Base-by-base conservation (phyloP, 495 filamentous ascomycete species). In the Aspergillus carlsbadensis region DNA sequence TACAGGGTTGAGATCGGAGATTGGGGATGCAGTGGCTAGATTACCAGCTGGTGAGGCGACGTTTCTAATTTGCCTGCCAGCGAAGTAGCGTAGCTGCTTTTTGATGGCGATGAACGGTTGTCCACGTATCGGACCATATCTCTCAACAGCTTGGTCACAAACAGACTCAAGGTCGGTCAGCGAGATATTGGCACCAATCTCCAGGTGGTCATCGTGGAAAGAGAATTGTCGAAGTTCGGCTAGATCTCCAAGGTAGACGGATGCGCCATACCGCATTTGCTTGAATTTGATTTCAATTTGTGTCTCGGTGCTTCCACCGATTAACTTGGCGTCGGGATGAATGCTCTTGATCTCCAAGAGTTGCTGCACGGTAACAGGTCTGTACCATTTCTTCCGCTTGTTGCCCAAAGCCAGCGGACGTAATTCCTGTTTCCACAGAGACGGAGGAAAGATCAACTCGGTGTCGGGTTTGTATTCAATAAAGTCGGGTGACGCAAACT, bases 281-380 rank as follows among this genome's bases (percentile, higher is more conserved):
- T 98, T 98, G 80, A 98, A 98, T 67, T 96, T 97, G 72, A 96
- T 87, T 70, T 98, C 94, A 50, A 98, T 97, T 69, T 97, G 94
- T 0, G 93, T 98, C 72, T 98, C 94, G 4, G 91, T 96, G 67
- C 91, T 96, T 39, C 94, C 94, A 22, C 92, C 93, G 57, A 98
- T 96, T 54, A 98, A 81, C 72, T 98, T 98, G 2, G 93, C 90
- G 5, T 85, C 84, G 0, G 92, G 94, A 57, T 92, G 87, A 0
- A 84, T 84, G 61, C 75, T 84, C 75, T 96, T 97, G 70, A 98
- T 96, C 61, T 96, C 86, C 21, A 98, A 74, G 20, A 98, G 76
- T 65, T 98, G 92, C 20, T 91, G 79, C 18, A 98, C 62, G 0
- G 89, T 96, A 24, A 89, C 89, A 7, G 94, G 94, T 15, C 94